Conservation (phyloP, 345 rosid species). For the Syzygium aromaticum region DNA sequence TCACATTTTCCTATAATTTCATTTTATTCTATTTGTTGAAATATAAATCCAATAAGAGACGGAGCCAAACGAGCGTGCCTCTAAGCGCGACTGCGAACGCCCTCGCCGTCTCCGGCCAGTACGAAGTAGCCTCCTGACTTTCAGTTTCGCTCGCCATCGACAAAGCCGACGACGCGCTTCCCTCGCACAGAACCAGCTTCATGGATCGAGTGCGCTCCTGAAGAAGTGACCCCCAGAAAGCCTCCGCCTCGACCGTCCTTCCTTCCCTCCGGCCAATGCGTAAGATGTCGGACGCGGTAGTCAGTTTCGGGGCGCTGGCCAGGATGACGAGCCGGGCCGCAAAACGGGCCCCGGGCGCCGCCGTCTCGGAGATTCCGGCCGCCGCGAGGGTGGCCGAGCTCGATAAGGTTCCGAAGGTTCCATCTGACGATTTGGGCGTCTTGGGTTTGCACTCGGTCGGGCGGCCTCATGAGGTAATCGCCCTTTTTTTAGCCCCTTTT, state of each 20-base stretch:
- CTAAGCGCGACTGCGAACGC: not conserved
- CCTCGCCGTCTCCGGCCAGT: not conserved
- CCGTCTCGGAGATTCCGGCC: not conserved
- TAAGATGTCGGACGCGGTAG: not conserved
- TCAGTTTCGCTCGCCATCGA: not conserved
- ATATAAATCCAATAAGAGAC: not conserved
- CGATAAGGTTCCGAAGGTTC: not conserved
- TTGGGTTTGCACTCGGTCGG: not conserved
- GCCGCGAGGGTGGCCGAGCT: not conserved
- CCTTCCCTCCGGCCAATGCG: not conserved
- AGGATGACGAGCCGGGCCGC: not conserved
- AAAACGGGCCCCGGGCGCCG: not conserved
- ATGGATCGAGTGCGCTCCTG: not conserved
- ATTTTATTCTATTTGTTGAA: not conserved
- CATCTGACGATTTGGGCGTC: not conserved
- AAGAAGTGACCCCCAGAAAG: not conserved
- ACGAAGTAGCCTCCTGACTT: not conserved
- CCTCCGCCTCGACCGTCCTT: not conserved
- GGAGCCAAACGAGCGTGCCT: not conserved
- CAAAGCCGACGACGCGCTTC: not conserved
- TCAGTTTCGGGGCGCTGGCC: not conserved
- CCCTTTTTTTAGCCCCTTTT: not conserved
- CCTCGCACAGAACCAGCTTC: not conserved
- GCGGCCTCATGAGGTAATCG: not conserved
- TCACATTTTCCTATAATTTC: not conserved